A percentile compares a stretch with the other conserved stretches of the same genome.
Evolutionary conservation across 1,284 basidiomycete genomes (phyloP).

Genomic region (Blastosporella zonata): DNA sequence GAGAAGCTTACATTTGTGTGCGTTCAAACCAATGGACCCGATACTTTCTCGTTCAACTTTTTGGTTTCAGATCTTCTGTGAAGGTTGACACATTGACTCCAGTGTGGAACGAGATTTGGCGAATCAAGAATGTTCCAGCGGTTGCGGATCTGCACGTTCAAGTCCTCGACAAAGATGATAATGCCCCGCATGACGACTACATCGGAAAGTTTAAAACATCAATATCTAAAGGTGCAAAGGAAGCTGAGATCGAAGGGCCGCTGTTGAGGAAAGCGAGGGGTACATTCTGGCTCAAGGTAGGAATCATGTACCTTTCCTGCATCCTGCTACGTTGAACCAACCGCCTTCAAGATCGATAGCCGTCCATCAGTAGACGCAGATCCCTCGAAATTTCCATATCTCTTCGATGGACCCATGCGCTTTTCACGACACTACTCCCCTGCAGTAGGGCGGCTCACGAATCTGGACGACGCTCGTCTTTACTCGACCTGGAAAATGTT

Average conservation of each 20-base stretch:
- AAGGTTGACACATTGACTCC: conserved; percentile 54
- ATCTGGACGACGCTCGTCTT: conserved; percentile 58
- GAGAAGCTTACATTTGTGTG: conserved; percentile 61
- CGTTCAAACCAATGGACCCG: conserved; percentile 13
- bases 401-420: conserved; percentile 71
- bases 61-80: conserved; percentile 57
- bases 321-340: not conserved
- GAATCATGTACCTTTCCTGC: conserved; percentile 10
- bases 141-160: conserved; percentile 55
- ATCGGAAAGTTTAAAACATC: conserved; percentile 62
- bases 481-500: conserved; percentile 81
- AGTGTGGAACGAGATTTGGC: conserved; percentile 75
- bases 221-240: conserved; percentile 55
- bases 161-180: conserved; percentile 66
- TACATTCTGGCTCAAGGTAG: conserved; percentile 67
- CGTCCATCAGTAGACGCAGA: conserved; percentile 27
- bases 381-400: conserved; percentile 46
- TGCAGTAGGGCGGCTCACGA: conserved; percentile 59
- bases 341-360: conserved; percentile 32
- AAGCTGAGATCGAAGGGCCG: conserved; percentile 54
- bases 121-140: conserved; percentile 64
- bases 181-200: conserved; percentile 54
- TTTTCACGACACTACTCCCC: conserved; percentile 69
- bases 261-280: conserved; percentile 49
- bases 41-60: not conserved